phyloP scores from a whole-genome alignment of 2,329 filamentous ascomycete species.

The Aspergillus amoenus region DNA sequence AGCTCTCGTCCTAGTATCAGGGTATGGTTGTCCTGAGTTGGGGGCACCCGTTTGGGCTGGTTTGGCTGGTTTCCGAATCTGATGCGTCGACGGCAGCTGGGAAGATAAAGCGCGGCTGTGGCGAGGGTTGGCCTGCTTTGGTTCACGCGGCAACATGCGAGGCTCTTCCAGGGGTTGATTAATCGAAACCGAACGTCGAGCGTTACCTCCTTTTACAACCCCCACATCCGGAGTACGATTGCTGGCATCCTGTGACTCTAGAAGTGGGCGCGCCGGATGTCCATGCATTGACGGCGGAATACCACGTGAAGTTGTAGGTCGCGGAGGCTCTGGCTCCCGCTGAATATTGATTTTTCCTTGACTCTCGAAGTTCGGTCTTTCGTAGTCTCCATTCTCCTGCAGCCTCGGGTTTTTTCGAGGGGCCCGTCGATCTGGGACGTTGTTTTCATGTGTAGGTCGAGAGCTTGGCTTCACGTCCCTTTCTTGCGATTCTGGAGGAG shows the following conservation, averaged over 20 bases:
- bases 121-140: conserved; percentile 8
- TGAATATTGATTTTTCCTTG: conserved; percentile 13
- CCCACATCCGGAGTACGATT: not conserved
- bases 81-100: not conserved
- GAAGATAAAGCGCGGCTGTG: not conserved
- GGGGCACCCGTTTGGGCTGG: not conserved
- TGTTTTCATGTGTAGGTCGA: not conserved
- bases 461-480: conserved; percentile 1
- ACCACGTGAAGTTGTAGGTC: conserved; percentile 12
- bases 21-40: not conserved
- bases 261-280: conserved; percentile 15
- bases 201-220: conserved; percentile 19
- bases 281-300: conserved; percentile 22
- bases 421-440: conserved; percentile 11
- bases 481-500: not conserved
- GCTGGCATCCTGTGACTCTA: conserved; percentile 23
- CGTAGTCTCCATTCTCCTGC: conserved; percentile 15
- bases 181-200: conserved; percentile 27
- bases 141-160: conserved; percentile 1
- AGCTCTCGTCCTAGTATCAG: not conserved
- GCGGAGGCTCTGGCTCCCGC: conserved; percentile 1
- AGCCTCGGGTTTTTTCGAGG: conserved; percentile 18
- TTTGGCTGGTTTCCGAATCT: not conserved
- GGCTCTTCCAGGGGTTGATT: conserved; percentile 14
- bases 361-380: not conserved